phyloP scores from a whole-genome alignment of 768 basidiomycete genomes.

The Leucocoprinus sp. region DNA sequence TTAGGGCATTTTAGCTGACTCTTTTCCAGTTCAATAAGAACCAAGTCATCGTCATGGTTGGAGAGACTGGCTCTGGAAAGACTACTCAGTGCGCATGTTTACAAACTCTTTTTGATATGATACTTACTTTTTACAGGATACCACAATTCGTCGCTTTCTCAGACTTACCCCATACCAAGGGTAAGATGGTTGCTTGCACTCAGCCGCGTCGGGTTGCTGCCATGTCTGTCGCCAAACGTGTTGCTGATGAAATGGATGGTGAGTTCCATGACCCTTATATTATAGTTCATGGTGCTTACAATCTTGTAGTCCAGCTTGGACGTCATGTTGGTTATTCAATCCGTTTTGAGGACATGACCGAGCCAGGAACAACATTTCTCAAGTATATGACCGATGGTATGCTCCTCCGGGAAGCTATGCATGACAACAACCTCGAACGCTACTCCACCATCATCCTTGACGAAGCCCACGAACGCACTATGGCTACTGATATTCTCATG shows the following conservation, averaged over 20 bases:
- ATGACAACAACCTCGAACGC: conserved; percentile 78
- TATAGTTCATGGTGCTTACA: not conserved
- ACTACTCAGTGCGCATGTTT: conserved; percentile 74
- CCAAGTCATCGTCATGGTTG: conserved; percentile 86
- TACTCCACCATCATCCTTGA: conserved; percentile 99
- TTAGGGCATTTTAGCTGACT: conserved; percentile 17
- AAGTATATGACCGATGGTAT: conserved; percentile 99
- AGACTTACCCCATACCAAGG: conserved; percentile 83
- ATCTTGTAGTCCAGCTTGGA: conserved; percentile 72
- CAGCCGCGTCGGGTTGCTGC: conserved; percentile 95
- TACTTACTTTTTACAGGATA: conserved; percentile 39
- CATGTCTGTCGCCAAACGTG: conserved; percentile 97
- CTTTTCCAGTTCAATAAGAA: conserved; percentile 56
- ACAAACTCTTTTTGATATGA: conserved; percentile 9
- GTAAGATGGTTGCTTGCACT: conserved; percentile 92
- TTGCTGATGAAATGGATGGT: conserved; percentile 99
- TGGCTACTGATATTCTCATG: conserved; percentile 98
- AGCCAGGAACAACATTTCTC: conserved; percentile 83
- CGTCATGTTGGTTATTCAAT: conserved; percentile 97
- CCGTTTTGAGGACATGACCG: conserved; percentile 96
- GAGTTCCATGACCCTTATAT: conserved; percentile 20
- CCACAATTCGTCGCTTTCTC: conserved; percentile 95
- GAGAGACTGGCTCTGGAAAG: conserved; percentile 94
- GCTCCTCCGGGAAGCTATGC: conserved; percentile 97
- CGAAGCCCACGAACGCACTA: conserved; percentile 96